Conservation (phyloP, 208 protist species). For the Acanthamoeba lenticulata region DNA sequence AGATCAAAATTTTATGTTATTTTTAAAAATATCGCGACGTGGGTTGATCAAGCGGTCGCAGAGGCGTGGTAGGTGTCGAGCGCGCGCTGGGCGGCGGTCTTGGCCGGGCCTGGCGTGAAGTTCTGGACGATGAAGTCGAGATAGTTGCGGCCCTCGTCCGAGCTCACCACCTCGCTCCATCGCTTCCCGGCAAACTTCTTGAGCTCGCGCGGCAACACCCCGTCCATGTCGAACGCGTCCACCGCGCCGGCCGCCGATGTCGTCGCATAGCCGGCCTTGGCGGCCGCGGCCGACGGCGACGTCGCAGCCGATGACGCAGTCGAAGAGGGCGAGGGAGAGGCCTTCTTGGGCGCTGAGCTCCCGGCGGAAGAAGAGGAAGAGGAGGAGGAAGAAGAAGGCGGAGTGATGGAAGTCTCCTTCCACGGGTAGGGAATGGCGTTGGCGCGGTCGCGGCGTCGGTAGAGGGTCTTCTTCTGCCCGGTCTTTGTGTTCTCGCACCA, state of each 20-base stretch:
- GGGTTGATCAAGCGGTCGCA: too few relatives aligned
- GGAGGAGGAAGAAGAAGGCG: neutral
- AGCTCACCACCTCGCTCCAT: constrained; percentile 69
- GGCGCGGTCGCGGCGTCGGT: neutral
- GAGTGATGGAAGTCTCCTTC: constrained; percentile 40
- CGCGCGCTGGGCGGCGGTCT: neutral
- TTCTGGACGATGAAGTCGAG: constrained; percentile 27
- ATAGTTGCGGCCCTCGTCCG: constrained; percentile 64
- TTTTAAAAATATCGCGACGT: too few relatives aligned
- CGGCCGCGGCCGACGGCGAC: neutral
- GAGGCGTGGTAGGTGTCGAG: constrained; percentile 10
- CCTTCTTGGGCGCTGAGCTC: neutral
- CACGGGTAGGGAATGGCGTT: constrained; percentile 67
- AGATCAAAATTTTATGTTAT: too few relatives aligned
- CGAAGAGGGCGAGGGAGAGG: neutral
- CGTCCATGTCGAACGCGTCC: constrained; percentile 64
- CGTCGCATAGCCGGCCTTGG: neutral
- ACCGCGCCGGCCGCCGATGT: too few relatives aligned
- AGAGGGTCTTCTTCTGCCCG: constrained; percentile 64
- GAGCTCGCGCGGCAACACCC: constrained; percentile 61
- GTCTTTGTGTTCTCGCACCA: constrained; percentile 68
- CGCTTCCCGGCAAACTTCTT: constrained; percentile 73
- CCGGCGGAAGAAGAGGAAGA: neutral
- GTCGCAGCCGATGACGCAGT: too few relatives aligned
- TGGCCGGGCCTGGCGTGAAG: neutral